phyloP scores from a whole-genome alignment of 768 basidiomycete species.

The Boletellus sp. region DNA sequence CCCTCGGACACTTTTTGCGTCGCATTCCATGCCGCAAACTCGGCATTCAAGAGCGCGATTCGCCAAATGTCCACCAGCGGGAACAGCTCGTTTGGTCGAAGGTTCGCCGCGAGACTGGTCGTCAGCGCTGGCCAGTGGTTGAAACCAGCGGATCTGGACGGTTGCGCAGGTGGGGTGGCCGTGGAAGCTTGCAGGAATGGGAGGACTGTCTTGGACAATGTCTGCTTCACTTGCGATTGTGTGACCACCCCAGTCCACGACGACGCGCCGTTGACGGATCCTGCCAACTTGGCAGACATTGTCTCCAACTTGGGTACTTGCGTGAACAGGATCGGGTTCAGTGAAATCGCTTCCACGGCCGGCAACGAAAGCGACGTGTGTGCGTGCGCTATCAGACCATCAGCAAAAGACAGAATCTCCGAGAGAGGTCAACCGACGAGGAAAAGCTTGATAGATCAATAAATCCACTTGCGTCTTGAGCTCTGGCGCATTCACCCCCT shows the following conservation, averaged over 20 bases:
- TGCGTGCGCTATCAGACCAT: slow-evolving; percentile 57
- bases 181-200: slow-evolving; percentile 65
- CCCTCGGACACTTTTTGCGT: slow-evolving; percentile 31
- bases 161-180: slow-evolving; percentile 15
- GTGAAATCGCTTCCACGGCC: slow-evolving; percentile 56
- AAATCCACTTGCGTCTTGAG: slow-evolving; percentile 71
- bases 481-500: slow-evolving; percentile 67
- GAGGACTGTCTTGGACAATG: slow-evolving; percentile 45
- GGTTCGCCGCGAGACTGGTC: slow-evolving; percentile 36
- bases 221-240: slow-evolving; percentile 43
- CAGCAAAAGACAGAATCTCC: background rate
- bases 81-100: slow-evolving; percentile 61
- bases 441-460: slow-evolving; percentile 71
- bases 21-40: slow-evolving; percentile 50
- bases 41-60: slow-evolving; percentile 64
- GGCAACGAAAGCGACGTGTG: slow-evolving; percentile 62
- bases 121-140: slow-evolving; percentile 49
- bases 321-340: slow-evolving; percentile 72
- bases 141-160: slow-evolving; percentile 38
- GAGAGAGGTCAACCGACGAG: slow-evolving; percentile 51
- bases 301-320: slow-evolving; percentile 68
- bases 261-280: slow-evolving; percentile 54
- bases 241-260: slow-evolving; percentile 32
- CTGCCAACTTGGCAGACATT: slow-evolving; percentile 55
- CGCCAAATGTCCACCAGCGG: slow-evolving; percentile 84